phyloP scores from a whole-genome alignment of 352 stramenopile species.

The Saprolegnia parasitica region DNA sequence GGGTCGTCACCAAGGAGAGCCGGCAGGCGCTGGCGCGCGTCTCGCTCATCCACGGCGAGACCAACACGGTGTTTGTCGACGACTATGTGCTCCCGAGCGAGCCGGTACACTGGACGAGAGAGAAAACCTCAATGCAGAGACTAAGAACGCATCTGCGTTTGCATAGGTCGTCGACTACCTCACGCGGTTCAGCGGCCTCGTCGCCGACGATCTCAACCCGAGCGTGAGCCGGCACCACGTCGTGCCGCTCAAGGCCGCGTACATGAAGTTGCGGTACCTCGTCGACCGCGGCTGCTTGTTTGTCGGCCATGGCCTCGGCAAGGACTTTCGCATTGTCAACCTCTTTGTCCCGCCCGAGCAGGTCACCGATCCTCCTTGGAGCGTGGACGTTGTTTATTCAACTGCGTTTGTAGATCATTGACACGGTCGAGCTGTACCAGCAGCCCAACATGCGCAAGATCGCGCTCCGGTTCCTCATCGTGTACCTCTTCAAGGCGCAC shows the following conservation, averaged over 20 bases:
- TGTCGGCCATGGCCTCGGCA: slow-evolving; percentile 59
- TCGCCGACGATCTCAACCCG: slow-evolving; percentile 73
- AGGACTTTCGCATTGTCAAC: slow-evolving; percentile 88
- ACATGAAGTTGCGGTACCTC: slow-evolving; percentile 85
- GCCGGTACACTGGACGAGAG: slow-evolving; percentile 36
- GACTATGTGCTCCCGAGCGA: slow-evolving; percentile 86
- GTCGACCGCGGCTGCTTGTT: slow-evolving; percentile 55
- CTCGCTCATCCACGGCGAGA: slow-evolving; percentile 67
- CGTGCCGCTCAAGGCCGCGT: slow-evolving; percentile 69
- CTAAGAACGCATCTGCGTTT: slow-evolving; percentile 4
- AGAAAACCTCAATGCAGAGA: neutral
- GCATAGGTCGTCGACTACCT: slow-evolving; percentile 69
- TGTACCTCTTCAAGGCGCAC: slow-evolving; percentile 77
- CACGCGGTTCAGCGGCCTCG: slow-evolving; percentile 87
- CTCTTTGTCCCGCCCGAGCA: slow-evolving; percentile 80
- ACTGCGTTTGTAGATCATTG: slow-evolving; percentile 52
- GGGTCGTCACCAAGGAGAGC: slow-evolving; percentile 69
- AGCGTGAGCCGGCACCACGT: slow-evolving; percentile 66
- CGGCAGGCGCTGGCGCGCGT: slow-evolving; percentile 78
- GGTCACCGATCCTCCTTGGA: neutral
- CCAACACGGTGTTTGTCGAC: slow-evolving; percentile 65
- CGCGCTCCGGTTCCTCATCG: slow-evolving; percentile 80
- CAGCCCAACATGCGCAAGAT: slow-evolving; percentile 77
- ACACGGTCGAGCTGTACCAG: slow-evolving; percentile 87
- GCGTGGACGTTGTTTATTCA: neutral